Conservation (phyloP, 2,329 filamentous ascomycete species). For the Hymenotorrendiella dingleyae region DNA sequence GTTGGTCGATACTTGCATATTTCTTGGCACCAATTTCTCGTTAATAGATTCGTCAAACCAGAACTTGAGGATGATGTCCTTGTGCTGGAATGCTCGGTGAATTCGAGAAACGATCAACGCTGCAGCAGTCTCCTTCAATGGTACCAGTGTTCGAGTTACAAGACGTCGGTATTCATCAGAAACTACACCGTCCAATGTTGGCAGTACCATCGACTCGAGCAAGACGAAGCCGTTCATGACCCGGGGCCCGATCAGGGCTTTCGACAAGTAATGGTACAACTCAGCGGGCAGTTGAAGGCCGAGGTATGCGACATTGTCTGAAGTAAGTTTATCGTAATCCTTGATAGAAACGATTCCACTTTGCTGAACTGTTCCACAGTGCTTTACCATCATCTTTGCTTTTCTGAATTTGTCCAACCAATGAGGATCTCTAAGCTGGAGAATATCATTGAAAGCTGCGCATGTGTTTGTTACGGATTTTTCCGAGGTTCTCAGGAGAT, state of each 20-base stretch:
- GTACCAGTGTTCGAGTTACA: constrained; percentile 66
- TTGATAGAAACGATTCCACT: constrained; percentile 68
- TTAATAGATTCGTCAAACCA: constrained; percentile 76
- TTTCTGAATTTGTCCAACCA: constrained; percentile 86
- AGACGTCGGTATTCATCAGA: constrained; percentile 77
- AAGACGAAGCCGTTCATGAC: constrained; percentile 79
- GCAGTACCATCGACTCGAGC: constrained; percentile 68
- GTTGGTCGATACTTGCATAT: constrained; percentile 44
- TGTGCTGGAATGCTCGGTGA: constrained; percentile 77
- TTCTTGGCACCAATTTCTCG: constrained; percentile 61
- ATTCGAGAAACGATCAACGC: constrained; percentile 73
- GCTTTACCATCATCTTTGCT: constrained; percentile 77
- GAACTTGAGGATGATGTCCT: constrained; percentile 67
- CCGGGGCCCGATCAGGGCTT: constrained; percentile 71
- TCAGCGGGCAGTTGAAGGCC: constrained; percentile 87
- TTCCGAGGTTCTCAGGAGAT: constrained; percentile 66
- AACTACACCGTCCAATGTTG: constrained; percentile 79
- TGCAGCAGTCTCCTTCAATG: constrained; percentile 70
- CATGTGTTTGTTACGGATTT: constrained; percentile 69
- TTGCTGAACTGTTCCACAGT: constrained; percentile 67
- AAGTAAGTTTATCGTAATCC: constrained; percentile 67
- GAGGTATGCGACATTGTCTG: constrained; percentile 82
- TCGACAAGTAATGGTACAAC: constrained; percentile 83
- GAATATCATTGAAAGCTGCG: constrained; percentile 71
- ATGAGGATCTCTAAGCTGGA: constrained; percentile 61